These are phyloP conservation scores for Malassezia sympodialis DNA, from an alignment of 1,284 basidiomycete genomes.

Conservation along the genomic window DNA sequence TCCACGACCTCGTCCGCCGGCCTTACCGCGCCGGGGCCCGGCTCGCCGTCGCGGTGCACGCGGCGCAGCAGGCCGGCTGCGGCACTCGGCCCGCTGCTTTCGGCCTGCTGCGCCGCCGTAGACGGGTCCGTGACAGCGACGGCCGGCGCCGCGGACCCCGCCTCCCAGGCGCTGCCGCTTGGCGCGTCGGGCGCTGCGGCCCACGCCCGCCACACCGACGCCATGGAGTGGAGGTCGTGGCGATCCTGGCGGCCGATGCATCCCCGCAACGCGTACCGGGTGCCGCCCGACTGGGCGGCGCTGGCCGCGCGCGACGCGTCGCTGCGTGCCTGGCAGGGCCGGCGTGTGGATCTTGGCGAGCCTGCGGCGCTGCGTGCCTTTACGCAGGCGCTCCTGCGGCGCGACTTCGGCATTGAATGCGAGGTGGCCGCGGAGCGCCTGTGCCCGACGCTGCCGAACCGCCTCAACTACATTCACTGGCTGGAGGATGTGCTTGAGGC, in stretches of 20 bases:
- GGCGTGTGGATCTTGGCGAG: slow-evolving; percentile 16
- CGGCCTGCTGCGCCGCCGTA: background rate
- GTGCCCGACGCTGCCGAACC: slow-evolving; percentile 22
- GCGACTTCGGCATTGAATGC: slow-evolving; percentile 21
- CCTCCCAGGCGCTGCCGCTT: background rate
- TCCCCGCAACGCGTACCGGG: slow-evolving; percentile 12
- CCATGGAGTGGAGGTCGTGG: background rate
- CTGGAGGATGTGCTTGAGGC: slow-evolving; percentile 14
- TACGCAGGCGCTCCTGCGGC: slow-evolving; percentile 15
- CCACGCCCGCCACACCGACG: background rate
- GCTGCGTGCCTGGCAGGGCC: background rate
- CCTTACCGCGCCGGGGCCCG: background rate
- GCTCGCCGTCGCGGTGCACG: background rate
- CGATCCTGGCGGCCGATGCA: slow-evolving; percentile 7
- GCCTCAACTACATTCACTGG: slow-evolving; percentile 21
- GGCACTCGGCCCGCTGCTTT: background rate
- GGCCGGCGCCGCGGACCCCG: background rate
- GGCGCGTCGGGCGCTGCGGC: background rate
- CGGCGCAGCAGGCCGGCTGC: background rate
- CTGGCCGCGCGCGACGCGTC: slow-evolving; percentile 1
- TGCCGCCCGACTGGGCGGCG: slow-evolving; percentile 1
- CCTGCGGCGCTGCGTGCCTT: slow-evolving; percentile 13
- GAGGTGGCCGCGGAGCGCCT: slow-evolving; percentile 14
- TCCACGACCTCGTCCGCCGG: background rate
- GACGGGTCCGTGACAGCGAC: background rate